Evolutionary conservation across 1,139 yeast species (phyloP).

Genomic region (Saccharomycopsis hybrid): DNA sequence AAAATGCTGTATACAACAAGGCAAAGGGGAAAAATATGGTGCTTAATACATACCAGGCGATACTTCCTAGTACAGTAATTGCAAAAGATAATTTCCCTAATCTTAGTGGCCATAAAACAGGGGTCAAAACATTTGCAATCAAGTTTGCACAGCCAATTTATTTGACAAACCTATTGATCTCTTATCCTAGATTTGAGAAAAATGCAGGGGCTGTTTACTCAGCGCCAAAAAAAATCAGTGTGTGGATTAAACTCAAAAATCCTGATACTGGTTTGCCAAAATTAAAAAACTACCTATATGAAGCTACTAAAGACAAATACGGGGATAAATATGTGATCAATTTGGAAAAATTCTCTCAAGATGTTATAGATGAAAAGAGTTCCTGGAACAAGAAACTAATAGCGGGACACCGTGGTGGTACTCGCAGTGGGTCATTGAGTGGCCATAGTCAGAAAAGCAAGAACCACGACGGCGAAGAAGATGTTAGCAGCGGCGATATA

Average conservation of each 20-base stretch:
- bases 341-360: constrained; percentile 11
- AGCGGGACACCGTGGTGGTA: too few species aligned
- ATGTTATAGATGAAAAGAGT: neutral
- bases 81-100: constrained; percentile 17
- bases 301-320: constrained; percentile 10
- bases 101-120: constrained; percentile 5
- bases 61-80: constrained; percentile 8
- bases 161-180: constrained; percentile 13
- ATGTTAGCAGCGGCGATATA: too few species aligned
- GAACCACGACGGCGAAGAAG: too few species aligned
- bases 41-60: constrained; percentile 19
- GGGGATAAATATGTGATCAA: constrained; percentile 16
- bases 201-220: constrained; percentile 13
- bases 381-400: neutral
- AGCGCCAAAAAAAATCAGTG: constrained; percentile 19
- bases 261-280: constrained; percentile 9
- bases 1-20: neutral
- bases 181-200: constrained; percentile 16
- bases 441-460: neutral
- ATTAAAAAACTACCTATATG: constrained; percentile 11
- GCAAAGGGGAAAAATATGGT: constrained; percentile 5
- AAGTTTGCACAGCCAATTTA: constrained; percentile 18
- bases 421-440: neutral
- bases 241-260: constrained; percentile 17
- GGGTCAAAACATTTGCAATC: constrained; percentile 20